Evolutionary conservation across 441 rosid genomes (phyloP).

Genomic region (Aquilaria agallochum): DNA sequence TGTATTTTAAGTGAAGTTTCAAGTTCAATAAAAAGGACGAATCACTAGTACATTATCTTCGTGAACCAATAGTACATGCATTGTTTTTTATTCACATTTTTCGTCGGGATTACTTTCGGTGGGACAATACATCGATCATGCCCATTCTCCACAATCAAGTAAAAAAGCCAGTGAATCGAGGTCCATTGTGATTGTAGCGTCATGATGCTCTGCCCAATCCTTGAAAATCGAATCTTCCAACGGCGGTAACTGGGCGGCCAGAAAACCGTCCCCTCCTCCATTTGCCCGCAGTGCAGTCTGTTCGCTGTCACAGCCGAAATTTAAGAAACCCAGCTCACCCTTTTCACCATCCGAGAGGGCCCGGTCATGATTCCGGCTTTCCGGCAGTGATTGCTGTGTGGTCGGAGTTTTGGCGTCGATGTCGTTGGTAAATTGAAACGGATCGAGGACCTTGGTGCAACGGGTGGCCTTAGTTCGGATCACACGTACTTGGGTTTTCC

Average conservation of each 20-base stretch:
- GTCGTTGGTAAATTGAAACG: neutral
- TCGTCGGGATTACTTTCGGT: neutral
- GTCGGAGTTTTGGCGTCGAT: neutral
- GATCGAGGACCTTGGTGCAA: slow-evolving; percentile 21
- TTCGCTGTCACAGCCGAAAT: neutral
- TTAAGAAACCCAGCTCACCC: slow-evolving; percentile 9
- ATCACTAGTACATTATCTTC: too few species aligned
- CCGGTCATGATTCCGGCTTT: slow-evolving; percentile 7
- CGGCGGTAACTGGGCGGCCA: neutral
- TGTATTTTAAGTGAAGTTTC: too few species aligned
- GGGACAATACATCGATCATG: neutral
- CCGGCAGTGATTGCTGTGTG: neutral
- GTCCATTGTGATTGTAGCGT: slow-evolving; percentile 16
- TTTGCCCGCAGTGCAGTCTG: slow-evolving; percentile 1
- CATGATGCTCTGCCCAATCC: slow-evolving; percentile 24
- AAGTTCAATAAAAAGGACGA: too few species aligned
- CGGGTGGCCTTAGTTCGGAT: slow-evolving; percentile 28
- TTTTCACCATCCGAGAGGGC: neutral
- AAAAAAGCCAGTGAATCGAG: slow-evolving; percentile 28
- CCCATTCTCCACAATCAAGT: slow-evolving; percentile 36
- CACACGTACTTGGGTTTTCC: slow-evolving; percentile 10
- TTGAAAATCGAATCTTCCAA: slow-evolving; percentile 5
- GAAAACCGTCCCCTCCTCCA: neutral
- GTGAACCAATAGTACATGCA: neutral
- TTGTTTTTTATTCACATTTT: neutral